phyloP scores from a whole-genome alignment of 2,329 filamentous ascomycete species.

The Claviceps capensis region DNA sequence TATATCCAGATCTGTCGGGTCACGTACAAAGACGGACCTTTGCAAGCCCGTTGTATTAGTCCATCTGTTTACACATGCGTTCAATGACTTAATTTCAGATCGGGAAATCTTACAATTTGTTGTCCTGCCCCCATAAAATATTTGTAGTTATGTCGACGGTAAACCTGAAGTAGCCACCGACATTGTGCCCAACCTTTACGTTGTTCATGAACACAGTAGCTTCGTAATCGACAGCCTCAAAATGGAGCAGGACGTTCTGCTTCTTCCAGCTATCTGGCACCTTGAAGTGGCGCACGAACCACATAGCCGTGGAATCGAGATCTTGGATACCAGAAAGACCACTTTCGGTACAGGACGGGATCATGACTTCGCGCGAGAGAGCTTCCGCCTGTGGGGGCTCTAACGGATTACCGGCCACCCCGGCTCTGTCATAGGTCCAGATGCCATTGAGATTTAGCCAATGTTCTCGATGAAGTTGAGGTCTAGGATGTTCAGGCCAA shows the following conservation, averaged over 20 bases:
- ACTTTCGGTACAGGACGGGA: conserved; percentile 31
- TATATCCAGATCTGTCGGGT: conserved; percentile 48
- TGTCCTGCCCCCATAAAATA: conserved; percentile 27
- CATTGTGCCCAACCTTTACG: conserved; percentile 34
- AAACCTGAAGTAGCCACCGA: conserved; percentile 50
- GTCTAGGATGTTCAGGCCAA: conserved; percentile 45
- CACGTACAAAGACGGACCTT: conserved; percentile 50
- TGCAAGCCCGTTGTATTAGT: neutral
- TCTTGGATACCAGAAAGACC: conserved; percentile 34
- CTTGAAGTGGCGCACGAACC: conserved; percentile 37
- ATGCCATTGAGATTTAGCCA: conserved; percentile 47
- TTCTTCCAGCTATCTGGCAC: conserved; percentile 33
- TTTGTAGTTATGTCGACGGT: conserved; percentile 41
- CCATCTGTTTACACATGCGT: neutral
- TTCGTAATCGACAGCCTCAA: conserved; percentile 46
- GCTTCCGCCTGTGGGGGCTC: conserved; percentile 10
- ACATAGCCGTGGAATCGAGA: conserved; percentile 28
- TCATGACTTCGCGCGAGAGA: conserved; percentile 25
- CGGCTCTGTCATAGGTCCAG: conserved; percentile 36
- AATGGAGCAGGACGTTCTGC: conserved; percentile 35
- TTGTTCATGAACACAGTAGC: conserved; percentile 46
- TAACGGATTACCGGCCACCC: conserved; percentile 6
- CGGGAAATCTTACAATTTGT: conserved; percentile 34
- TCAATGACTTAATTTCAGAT: neutral
- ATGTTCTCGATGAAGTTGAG: conserved; percentile 36